Base-by-base conservation (phyloP, 306 rosid genomes). In the Parietaria judaica region DNA sequence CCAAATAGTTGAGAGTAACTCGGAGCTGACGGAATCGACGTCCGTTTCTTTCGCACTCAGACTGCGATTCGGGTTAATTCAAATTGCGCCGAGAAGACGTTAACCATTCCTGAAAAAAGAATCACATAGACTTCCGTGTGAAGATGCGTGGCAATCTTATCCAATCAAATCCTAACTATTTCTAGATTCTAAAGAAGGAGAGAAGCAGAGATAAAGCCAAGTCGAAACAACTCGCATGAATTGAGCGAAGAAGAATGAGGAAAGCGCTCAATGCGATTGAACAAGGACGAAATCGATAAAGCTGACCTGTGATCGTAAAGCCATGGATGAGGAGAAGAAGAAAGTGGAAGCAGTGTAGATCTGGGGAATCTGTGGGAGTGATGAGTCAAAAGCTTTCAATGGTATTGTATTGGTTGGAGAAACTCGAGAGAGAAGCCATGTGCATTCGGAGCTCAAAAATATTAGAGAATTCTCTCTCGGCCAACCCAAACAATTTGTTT, bases 371-470 rank as follows among this genome's bases (percentile, higher is more conserved):
- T 81, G 69, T 68, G 63, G 72, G 72, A 77, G 78, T 76, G 56
- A 44, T 67, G 70, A 78, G 86, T 86, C 94, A 86, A 84, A 80
- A 84, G 82, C 77, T 72, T 86, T 79, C 75, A 78, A 36, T 63
- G 7, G 64, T 67, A 70, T 62, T 62, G 36, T 4, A 54, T 67
- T 73, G 76, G 45, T 67, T 72, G 15, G 53, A 49, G 9, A 1
- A 49, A 9, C 52, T 49, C 10, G 76, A 79, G 78, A 84, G 89
- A 76, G 90, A 82, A 81, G 83, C 90, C 96, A 94, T 86, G 99
- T 86, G 97, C 87, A 81, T 82, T 70, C 52, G 77, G 91, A 94
- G 96, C 87, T 84, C 73, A 80, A 82, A 82, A 71, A 80, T 76
- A 69, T 76, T 80, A 86, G 76, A 83, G 78, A 81, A 84, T 71